These are phyloP conservation scores for Sarcocystis neurona DNA, from an alignment of 169 alveolate genomes.

Conservation along the genomic window DNA sequence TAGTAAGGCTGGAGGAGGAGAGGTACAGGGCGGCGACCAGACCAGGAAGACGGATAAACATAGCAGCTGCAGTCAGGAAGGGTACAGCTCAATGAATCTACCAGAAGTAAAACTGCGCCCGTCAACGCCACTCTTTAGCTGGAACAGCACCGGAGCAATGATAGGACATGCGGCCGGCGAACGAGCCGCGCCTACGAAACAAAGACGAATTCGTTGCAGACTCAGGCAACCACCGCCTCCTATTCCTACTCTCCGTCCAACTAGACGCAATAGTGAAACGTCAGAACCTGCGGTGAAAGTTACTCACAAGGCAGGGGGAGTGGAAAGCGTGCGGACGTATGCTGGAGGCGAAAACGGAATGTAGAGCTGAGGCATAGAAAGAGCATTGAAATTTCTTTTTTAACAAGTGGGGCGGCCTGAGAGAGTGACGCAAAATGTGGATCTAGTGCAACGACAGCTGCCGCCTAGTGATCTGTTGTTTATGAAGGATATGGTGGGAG, in stretches of 20 bases:
- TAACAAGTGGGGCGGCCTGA: no score
- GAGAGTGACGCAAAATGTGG: no score
- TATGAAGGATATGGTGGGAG: no score
- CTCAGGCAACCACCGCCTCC: slow-evolving; percentile 29
- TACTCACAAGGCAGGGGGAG: no score
- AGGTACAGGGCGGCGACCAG: background rate
- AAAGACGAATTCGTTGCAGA: background rate
- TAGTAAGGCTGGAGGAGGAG: background rate
- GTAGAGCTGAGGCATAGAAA: no score
- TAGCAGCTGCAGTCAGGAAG: background rate
- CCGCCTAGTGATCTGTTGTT: no score
- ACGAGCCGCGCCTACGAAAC: background rate
- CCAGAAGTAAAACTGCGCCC: background rate
- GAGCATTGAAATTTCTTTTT: no score
- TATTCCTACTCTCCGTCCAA: background rate
- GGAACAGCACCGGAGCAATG: slow-evolving; percentile 4
- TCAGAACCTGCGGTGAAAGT: no score
- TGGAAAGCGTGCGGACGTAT: no score
- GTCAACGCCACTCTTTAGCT: slow-evolving; percentile 24
- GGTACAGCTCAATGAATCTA: background rate
- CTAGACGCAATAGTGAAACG: no score
- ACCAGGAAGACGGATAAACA: background rate
- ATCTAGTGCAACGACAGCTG: no score
- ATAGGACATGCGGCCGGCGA: background rate
- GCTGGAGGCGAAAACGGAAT: no score